Base-by-base conservation (phyloP, 805 yeast genomes). In the Lipomyces kockii region DNA sequence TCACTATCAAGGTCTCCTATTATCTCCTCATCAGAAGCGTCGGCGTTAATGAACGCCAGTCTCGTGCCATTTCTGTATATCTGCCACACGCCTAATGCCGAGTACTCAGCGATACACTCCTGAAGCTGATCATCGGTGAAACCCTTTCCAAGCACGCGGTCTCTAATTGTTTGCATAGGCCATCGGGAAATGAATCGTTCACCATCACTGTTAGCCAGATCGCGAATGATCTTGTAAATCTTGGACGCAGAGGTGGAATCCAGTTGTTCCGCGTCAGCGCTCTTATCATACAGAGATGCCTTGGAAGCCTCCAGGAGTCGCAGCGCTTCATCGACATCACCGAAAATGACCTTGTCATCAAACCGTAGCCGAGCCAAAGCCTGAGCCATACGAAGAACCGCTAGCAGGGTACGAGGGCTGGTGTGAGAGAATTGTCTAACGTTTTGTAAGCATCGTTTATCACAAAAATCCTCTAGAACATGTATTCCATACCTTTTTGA, bases 261-360 rank as follows among this genome's bases (percentile, higher is more conserved):
- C 37, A 60, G 65, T 63, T 65, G 71, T 70, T 86, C 91, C 53
- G 82, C 78, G 35, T 80, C 80, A 20, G 76, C 79, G 61, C 81
- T 68, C 80, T 82, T 58, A 58, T 83, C 85, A 54, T 85, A 85
- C 74, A 94, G 83, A 7, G 97, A 89, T 66, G 89, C 87, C 79
- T 93, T 91, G n/a, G 97, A 91, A 14, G 91, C 97, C 73, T 89
- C 89, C 65, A 89, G 83, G 72, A 95, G 84, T 75, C 99, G 86
- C 75, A 95, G 81, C 0, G 99, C 97, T 80, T 95, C 99, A 75
- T 95, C 98, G 53, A 95, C 97, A 78, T 95, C 98, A 66, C 86
- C 90, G 55, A 83, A 80, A 39, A 82, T 83, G 7, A 95, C 98
- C 22, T 76, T 80, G 69, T 89, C 83, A 66, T 88, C 88, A 77